Percentiles rank a stretch among this genome's conserved stretches.
Conservation (phyloP, 345 rosid genomes). For the Hibiscus tridactylites region DNA sequence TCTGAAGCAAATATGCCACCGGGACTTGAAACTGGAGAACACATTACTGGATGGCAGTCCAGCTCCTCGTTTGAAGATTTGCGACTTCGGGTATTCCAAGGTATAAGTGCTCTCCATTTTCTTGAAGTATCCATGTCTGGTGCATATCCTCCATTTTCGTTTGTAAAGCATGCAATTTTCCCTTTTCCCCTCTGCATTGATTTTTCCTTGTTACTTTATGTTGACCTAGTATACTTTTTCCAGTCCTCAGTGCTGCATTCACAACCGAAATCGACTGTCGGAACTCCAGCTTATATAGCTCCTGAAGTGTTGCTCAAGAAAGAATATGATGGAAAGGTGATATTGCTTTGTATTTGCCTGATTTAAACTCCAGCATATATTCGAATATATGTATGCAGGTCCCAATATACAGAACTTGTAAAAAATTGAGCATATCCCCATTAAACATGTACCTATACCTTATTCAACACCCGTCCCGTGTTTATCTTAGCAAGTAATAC, state of each 20-base stretch:
- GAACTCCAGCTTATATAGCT: slow-evolving; percentile 99
- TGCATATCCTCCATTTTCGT: background rate
- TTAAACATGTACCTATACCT: too few species aligned
- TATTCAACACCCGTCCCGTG: background rate
- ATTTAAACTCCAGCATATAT: background rate
- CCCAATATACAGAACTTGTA: too few species aligned
- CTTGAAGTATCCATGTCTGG: background rate
- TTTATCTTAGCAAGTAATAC: background rate
- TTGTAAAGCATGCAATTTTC: background rate
- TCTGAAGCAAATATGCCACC: slow-evolving; percentile 85
- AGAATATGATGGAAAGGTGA: slow-evolving; percentile 98
- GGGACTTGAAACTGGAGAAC: slow-evolving; percentile 92
- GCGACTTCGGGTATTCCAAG: slow-evolving; percentile 98
- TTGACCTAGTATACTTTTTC: slow-evolving; percentile 8
- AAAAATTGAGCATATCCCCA: too few species aligned
- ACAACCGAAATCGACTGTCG: slow-evolving; percentile 92
- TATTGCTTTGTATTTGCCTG: background rate
- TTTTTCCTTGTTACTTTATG: background rate
- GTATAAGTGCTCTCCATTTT: slow-evolving; percentile 23
- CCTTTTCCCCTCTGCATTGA: background rate
- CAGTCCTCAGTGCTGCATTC: slow-evolving; percentile 97
- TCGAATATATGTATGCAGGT: too few species aligned
- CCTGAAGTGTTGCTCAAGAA: slow-evolving; percentile 95
- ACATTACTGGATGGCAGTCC: slow-evolving; percentile 95
- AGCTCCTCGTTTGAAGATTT: slow-evolving; percentile 88